phyloP scores from a whole-genome alignment of 116 monocot species.

The Zostera marina region DNA sequence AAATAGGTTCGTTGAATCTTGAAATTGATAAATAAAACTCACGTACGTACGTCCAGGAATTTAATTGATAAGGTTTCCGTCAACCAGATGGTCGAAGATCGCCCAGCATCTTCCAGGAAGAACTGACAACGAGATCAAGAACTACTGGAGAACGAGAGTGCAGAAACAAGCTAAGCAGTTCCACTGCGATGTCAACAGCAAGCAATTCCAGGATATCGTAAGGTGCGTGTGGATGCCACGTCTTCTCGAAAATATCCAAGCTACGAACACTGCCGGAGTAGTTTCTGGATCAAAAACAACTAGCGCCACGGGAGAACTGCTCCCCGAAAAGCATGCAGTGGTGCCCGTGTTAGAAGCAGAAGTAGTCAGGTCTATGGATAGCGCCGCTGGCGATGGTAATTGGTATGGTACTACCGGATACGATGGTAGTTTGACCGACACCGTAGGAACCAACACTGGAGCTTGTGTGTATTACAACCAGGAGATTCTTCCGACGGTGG shows the following conservation, averaged over 20 bases:
- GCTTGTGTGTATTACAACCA: too few species aligned
- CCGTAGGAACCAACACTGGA: too few species aligned
- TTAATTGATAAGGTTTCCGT: neutral
- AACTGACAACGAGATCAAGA: conserved; percentile 89
- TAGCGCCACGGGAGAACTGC: too few species aligned
- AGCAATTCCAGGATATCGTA: conserved; percentile 44
- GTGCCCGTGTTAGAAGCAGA: too few species aligned
- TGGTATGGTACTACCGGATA: too few species aligned
- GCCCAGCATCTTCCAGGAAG: conserved; percentile 59
- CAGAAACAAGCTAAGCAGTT: conserved; percentile 47
- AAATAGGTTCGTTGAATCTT: conserved; percentile 1
- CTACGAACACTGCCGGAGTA: conserved; percentile 13
- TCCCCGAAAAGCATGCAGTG: too few species aligned
- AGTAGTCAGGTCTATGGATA: too few species aligned
- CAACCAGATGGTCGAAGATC: conserved; percentile 53
- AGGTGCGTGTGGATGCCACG: conserved; percentile 46
- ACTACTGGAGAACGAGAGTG: conserved; percentile 70
- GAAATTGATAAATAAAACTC: conserved; percentile 7
- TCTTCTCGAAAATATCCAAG: conserved; percentile 47
- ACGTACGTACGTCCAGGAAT: conserved; percentile 11
- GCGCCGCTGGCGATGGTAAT: too few species aligned
- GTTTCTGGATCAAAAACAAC: too few species aligned
- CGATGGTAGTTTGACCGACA: too few species aligned
- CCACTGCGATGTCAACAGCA: conserved; percentile 47
- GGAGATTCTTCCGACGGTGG: too few species aligned